These are phyloP conservation scores for Cercospora zeae-maydis DNA, from an alignment of 2,329 filamentous ascomycete species.

Conservation along the genomic window DNA sequence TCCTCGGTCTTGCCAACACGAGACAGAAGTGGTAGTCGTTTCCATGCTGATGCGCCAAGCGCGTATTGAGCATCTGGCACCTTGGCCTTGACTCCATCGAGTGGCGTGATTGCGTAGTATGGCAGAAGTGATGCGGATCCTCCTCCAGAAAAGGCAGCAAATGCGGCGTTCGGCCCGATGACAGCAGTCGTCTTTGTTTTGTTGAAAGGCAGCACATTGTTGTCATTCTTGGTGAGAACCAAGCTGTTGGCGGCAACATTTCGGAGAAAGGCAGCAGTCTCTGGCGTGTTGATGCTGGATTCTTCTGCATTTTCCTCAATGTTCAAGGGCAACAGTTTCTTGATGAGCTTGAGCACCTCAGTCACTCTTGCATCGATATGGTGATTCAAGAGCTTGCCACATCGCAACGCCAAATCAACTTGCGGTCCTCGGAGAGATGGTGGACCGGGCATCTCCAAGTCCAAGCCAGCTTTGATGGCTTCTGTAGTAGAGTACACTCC, in stretches of 20 bases:
- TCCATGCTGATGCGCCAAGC: constrained; percentile 30
- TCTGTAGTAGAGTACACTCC: constrained; percentile 67
- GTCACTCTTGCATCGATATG: constrained; percentile 57
- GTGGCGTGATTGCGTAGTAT: constrained; percentile 36
- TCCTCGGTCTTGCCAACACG: constrained; percentile 23
- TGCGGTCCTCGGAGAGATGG: constrained; percentile 44
- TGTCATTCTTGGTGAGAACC: constrained; percentile 62
- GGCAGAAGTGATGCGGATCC: constrained; percentile 35
- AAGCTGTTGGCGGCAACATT: constrained; percentile 30
- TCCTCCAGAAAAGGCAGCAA: constrained; percentile 50
- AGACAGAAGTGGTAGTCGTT: constrained; percentile 31
- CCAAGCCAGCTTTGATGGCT: constrained; percentile 68
- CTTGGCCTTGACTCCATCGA: constrained; percentile 32
- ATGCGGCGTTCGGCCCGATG: constrained; percentile 71
- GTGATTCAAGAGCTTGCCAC: constrained; percentile 31
- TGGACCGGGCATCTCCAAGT: constrained; percentile 86
- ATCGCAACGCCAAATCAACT: constrained; percentile 29
- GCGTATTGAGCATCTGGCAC: constrained; percentile 24
- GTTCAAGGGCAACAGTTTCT: constrained; percentile 34
- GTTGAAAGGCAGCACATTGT: constrained; percentile 58
- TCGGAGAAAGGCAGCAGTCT: constrained; percentile 33
- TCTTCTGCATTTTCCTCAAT: constrained; percentile 33
- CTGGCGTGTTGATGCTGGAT: constrained; percentile 31
- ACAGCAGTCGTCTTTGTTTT: constrained; percentile 68
- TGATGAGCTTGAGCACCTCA: constrained; percentile 58